Evolutionary conservation across 805 yeast species (phyloP).

Genomic region (Hanseniaspora taiwanica): DNA sequence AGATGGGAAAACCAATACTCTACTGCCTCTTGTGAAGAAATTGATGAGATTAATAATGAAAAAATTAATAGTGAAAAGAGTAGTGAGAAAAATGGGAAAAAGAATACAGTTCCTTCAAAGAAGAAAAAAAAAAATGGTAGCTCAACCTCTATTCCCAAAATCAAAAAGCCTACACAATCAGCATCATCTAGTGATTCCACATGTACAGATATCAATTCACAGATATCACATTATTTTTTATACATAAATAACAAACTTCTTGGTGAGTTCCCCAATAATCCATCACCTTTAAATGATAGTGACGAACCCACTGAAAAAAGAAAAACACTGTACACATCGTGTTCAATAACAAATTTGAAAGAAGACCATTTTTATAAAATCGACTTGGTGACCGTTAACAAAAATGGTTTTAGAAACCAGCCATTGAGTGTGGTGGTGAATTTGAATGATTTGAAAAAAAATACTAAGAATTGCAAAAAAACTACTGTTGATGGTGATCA

Average conservation of each 20-base stretch:
- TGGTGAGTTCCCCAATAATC: conserved; percentile 19
- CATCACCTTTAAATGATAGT: too few relatives aligned
- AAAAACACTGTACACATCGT: conserved; percentile 17
- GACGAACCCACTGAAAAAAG: too few relatives aligned
- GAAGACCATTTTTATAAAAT: conserved; percentile 19
- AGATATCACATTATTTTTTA: conserved; percentile 18
- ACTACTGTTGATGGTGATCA: neutral
- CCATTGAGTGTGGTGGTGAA: neutral
- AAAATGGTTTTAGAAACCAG: conserved; percentile 22
- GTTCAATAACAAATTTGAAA: conserved; percentile 16
- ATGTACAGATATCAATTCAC: neutral
- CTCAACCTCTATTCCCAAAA: too few relatives aligned
- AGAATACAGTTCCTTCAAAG: too few relatives aligned
- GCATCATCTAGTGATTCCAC: too few relatives aligned
- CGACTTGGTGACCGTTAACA: conserved; percentile 22
- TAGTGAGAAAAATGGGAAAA: neutral
- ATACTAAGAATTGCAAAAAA: neutral
- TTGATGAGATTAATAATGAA: neutral
- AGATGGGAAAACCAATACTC: conserved; percentile 25
- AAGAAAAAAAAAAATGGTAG: conserved; percentile 1
- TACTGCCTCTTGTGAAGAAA: conserved; percentile 2
- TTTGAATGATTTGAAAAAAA: neutral
- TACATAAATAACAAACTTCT: conserved; percentile 20
- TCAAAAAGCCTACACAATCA: too few relatives aligned
- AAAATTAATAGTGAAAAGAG: neutral